phyloP scores from a whole-genome alignment of 75 land plant genomes.

The Chamaecyparis obtusa region DNA sequence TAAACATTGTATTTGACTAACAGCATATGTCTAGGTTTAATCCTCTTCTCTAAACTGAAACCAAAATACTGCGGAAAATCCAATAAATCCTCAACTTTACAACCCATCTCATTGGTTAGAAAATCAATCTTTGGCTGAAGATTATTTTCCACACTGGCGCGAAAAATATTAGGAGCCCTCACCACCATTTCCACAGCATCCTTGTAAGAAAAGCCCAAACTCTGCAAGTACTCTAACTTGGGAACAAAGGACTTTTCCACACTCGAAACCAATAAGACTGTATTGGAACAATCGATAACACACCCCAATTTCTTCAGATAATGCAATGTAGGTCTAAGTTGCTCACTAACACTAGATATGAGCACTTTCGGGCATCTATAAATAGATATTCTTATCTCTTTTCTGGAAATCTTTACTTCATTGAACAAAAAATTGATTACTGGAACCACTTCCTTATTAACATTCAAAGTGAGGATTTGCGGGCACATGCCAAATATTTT shows the following conservation, averaged over 20 bases:
- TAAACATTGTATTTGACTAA: constrained; percentile 25
- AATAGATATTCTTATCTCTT: constrained; percentile 43
- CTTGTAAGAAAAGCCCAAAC: constrained; percentile 38
- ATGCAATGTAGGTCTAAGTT: constrained; percentile 65
- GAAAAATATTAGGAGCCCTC: constrained; percentile 67
- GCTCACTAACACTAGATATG: constrained; percentile 49
- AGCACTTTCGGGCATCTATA: constrained; percentile 76
- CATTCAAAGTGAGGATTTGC: constrained; percentile 43
- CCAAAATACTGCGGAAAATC: constrained; percentile 88
- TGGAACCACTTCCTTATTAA: constrained; percentile 43
- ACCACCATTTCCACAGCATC: constrained; percentile 57
- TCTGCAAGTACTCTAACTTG: constrained; percentile 55
- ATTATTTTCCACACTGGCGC: constrained; percentile 70
- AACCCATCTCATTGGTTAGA: constrained; percentile 51
- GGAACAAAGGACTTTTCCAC: constrained; percentile 70
- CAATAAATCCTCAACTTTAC: constrained; percentile 56
- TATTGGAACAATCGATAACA: constrained; percentile 41
- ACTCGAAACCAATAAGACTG: constrained; percentile 62
- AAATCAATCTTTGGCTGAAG: constrained; percentile 73
- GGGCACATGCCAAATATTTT: constrained; percentile 68
- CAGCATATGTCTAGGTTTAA: constrained; percentile 65
- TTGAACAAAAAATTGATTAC: constrained; percentile 56
- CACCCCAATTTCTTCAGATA: constrained; percentile 67
- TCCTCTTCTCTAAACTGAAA: constrained; percentile 85
- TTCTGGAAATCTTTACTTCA: constrained; percentile 41